Percentiles rank a stretch among this genome's conserved stretches.
Evolutionary conservation across 208 protist genomes (phyloP).

Genomic region (Tritrichomonas musculus): DNA sequence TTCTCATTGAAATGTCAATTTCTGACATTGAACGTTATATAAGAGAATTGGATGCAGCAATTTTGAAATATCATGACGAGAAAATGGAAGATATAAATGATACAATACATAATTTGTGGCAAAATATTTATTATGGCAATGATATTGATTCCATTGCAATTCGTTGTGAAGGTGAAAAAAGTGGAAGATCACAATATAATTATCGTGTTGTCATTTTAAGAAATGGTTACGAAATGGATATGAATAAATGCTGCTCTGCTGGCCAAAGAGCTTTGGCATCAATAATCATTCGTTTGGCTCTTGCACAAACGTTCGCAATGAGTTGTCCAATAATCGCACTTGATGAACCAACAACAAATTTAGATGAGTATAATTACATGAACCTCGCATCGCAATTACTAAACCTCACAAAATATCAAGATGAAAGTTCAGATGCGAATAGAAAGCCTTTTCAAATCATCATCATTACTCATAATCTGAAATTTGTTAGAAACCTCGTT

Average conservation of each 20-base stretch:
- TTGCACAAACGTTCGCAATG: conserved; percentile 94
- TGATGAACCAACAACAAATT: conserved; percentile 98
- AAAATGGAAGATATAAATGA: no score
- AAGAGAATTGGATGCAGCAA: no score
- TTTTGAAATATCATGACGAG: no score
- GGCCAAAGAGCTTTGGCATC: conserved; percentile 82
- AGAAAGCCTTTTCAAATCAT: conserved; percentile 83
- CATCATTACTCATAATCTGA: conserved; percentile 99
- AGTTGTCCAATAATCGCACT: conserved; percentile 97
- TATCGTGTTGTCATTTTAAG: conserved; percentile 60
- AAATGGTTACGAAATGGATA: conserved; percentile 82
- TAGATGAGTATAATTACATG: conserved; percentile 79
- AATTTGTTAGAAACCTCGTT: conserved; percentile 70
- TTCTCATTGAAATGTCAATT: no score
- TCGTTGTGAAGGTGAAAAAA: no score
- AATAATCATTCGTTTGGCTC: conserved; percentile 94
- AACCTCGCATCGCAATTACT: conserved; percentile 65
- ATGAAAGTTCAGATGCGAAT: background rate
- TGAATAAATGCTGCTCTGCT: conserved; percentile 87
- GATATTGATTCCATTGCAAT: no score
- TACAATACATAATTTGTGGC: no score
- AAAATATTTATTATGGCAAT: no score
- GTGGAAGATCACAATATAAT: conserved; percentile 58
- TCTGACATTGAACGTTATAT: no score
- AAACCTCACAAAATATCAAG: conserved; percentile 54